A percentile compares a stretch with the other conserved stretches of the same genome.
Evolutionary conservation across 495 filamentous ascomycete species (phyloP).

Genomic region (Neurospora discreta): DNA sequence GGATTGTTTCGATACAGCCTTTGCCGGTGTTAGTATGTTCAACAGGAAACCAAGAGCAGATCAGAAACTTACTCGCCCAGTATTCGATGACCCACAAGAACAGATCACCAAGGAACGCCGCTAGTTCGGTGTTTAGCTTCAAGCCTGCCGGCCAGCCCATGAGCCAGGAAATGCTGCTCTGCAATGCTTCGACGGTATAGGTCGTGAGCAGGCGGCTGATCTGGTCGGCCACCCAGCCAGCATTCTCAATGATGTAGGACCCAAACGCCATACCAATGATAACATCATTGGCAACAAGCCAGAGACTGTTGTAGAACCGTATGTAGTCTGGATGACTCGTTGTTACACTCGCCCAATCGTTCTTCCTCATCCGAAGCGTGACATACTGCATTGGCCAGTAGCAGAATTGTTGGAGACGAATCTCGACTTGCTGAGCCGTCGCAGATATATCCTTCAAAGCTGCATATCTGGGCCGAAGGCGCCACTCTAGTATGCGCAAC

Average conservation of each 20-base stretch:
- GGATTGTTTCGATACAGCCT: slow-evolving; percentile 65
- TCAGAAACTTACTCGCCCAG: slow-evolving; percentile 61
- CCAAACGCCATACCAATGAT: slow-evolving; percentile 97
- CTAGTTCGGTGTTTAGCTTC: slow-evolving; percentile 93
- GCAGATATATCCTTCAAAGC: slow-evolving; percentile 93
- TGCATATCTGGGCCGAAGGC: slow-evolving; percentile 63
- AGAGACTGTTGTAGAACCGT: slow-evolving; percentile 96
- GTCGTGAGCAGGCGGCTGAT: slow-evolving; percentile 65
- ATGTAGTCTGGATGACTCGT: slow-evolving; percentile 97
- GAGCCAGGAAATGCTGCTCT: slow-evolving; percentile 85
- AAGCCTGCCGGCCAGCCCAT: slow-evolving; percentile 97
- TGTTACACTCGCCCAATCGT: slow-evolving; percentile 92
- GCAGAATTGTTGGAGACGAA: slow-evolving; percentile 94
- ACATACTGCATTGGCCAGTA: slow-evolving; percentile 98
- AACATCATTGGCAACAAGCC: slow-evolving; percentile 97
- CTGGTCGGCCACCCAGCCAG: slow-evolving; percentile 69
- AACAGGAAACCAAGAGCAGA: background rate
- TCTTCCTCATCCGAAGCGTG: slow-evolving; percentile 74
- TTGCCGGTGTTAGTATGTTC: background rate
- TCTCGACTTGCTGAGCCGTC: slow-evolving; percentile 97
- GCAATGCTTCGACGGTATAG: slow-evolving; percentile 84
- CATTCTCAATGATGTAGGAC: slow-evolving; percentile 94
- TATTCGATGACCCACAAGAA: slow-evolving; percentile 98
- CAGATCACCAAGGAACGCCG: slow-evolving; percentile 82
- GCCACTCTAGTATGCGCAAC: slow-evolving; percentile 76